Conservation (phyloP, 192 early-diverging fungal genomes). For the Coemansia sp. region DNA sequence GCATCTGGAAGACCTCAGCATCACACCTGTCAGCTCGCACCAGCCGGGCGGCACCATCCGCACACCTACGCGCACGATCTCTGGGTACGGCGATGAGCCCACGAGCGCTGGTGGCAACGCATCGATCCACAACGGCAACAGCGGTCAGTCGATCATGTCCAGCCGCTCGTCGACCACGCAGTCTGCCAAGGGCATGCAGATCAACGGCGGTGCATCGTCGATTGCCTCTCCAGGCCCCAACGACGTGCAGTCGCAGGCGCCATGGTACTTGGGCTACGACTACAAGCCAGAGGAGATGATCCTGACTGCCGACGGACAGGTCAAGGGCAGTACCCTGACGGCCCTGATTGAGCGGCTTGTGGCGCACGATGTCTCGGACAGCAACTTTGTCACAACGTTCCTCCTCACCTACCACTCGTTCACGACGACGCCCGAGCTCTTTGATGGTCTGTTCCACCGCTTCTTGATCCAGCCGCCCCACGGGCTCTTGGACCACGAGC, state of each 20-base stretch:
- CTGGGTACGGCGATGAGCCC: constrained; percentile 27
- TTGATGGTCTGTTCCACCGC: constrained; percentile 69
- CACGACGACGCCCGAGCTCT: constrained; percentile 71
- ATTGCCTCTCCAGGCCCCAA: constrained; percentile 6
- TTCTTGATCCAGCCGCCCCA: constrained; percentile 74
- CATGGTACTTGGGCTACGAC: constrained; percentile 82
- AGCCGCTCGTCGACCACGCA: constrained; percentile 26
- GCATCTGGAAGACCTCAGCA: constrained; percentile 24
- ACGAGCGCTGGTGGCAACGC: constrained; percentile 7
- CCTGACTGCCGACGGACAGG: constrained; percentile 81
- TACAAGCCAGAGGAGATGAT: constrained; percentile 68
- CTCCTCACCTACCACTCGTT: constrained; percentile 95
- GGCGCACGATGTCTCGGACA: constrained; percentile 78
- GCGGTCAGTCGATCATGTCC: constrained; percentile 26
- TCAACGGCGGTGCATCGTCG: constrained; percentile 1
- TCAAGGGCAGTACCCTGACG: constrained; percentile 84
- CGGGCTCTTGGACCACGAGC: constrained; percentile 59
- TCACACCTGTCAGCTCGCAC: constrained; percentile 24
- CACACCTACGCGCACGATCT: constrained; percentile 23
- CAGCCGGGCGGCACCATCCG: constrained; percentile 15
- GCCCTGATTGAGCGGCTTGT: constrained; percentile 89
- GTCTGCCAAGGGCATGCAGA: constrained; percentile 20
- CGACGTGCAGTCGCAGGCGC: constrained; percentile 36
- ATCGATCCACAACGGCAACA: constrained; percentile 8
- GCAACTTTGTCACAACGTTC: constrained; percentile 82